Evolutionary conservation across 352 stramenopile genomes (phyloP).

Genomic region (Globisporangium paroecandrum): DNA sequence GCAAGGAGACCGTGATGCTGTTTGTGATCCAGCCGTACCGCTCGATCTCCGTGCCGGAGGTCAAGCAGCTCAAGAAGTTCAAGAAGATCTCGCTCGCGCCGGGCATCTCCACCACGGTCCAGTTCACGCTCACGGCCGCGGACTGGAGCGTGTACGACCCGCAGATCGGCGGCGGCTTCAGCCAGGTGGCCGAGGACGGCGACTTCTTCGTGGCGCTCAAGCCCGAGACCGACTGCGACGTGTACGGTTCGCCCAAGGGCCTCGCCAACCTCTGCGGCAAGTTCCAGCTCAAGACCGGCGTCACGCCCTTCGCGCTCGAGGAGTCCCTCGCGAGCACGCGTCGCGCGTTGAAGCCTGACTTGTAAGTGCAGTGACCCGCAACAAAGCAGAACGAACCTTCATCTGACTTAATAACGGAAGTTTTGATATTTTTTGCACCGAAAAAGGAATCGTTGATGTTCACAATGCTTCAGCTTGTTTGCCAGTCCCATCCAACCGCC

Average conservation of each 20-base stretch:
- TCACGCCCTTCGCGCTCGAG: conserved; percentile 11
- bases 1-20: conserved; percentile 77
- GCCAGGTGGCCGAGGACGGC: conserved; percentile 38
- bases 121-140: conserved; percentile 32
- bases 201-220: conserved; percentile 59
- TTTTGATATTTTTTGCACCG: background rate
- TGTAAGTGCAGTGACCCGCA: background rate
- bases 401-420: background rate
- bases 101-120: conserved; percentile 31
- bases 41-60: conserved; percentile 62
- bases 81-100: conserved; percentile 60
- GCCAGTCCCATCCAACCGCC: background rate
- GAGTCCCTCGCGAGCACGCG: background rate
- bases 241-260: conserved; percentile 24
- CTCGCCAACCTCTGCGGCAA: conserved; percentile 34
- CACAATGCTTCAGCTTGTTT: background rate
- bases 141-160: conserved; percentile 50
- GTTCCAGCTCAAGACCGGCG: conserved; percentile 26
- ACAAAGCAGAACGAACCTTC: background rate
- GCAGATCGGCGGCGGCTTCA: conserved; percentile 53
- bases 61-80: conserved; percentile 81
- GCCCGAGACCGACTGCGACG: conserved; percentile 47
- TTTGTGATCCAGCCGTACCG: conserved; percentile 70
- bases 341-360: conserved; percentile 1
- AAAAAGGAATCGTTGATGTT: background rate